A percentile compares a stretch with the other conserved stretches of the same genome.
These are phyloP conservation scores for Termitomyces sp. DNA, from an alignment of 768 basidiomycete genomes.

Conservation along the genomic window DNA sequence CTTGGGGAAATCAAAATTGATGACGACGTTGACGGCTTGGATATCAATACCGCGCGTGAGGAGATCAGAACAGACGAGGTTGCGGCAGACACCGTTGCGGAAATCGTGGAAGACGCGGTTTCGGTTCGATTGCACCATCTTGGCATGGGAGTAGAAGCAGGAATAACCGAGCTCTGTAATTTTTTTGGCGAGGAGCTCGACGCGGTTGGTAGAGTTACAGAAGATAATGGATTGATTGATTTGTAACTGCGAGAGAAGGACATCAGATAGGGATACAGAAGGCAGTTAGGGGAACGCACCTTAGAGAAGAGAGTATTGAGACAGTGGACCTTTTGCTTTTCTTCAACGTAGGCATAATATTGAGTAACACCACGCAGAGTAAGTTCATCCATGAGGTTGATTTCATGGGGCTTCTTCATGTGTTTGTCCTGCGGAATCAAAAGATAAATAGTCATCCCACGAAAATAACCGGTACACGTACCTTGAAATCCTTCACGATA, in stretches of 20 bases:
- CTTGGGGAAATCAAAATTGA: constrained; percentile 99
- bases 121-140: constrained; percentile 98
- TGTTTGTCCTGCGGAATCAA: constrained; percentile 70
- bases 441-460: constrained; percentile 3
- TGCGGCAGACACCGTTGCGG: constrained; percentile 96
- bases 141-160: constrained; percentile 99
- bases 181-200: constrained; percentile 98
- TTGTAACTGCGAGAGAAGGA: constrained; percentile 65
- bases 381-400: constrained; percentile 99
- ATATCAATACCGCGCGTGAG: constrained; percentile 99
- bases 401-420: constrained; percentile 93
- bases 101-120: constrained; percentile 99
- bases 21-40: constrained; percentile 99
- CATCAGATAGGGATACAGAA: background rate
- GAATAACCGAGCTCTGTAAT: constrained; percentile 99
- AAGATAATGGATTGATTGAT: constrained; percentile 99
- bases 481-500: constrained; percentile 99
- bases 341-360: constrained; percentile 99
- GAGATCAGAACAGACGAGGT: constrained; percentile 96
- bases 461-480: constrained; percentile 20
- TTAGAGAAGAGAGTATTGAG: constrained; percentile 99
- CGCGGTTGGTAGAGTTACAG: constrained; percentile 99
- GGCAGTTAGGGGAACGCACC: constrained; percentile 34
- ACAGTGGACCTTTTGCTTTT: constrained; percentile 99
- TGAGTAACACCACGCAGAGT: constrained; percentile 98